Conservation (phyloP, 2,329 filamentous ascomycete genomes). For the Pyrenophora tritici-repentis region DNA sequence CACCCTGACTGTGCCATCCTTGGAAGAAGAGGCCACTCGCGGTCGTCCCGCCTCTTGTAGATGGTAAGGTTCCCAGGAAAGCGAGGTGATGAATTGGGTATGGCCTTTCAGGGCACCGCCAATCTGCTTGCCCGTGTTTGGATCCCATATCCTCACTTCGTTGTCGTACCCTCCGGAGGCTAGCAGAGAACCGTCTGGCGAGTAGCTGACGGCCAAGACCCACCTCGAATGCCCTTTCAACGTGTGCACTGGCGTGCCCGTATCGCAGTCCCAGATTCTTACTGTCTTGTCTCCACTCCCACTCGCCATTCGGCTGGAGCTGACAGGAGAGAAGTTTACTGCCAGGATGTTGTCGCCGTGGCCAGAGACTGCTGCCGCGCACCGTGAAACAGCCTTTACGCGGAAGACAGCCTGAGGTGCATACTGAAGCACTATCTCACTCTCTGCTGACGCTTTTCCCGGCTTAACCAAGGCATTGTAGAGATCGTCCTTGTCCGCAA, state of each 20-base stretch:
- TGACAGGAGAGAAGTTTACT: constrained; percentile 81
- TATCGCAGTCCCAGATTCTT: constrained; percentile 92
- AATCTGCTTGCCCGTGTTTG: constrained; percentile 74
- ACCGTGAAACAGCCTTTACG: constrained; percentile 88
- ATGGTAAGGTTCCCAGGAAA: constrained; percentile 95
- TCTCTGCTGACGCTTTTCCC: constrained; percentile 60
- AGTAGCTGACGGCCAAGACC: constrained; percentile 88
- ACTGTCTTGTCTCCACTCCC: constrained; percentile 91
- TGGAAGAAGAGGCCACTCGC: constrained; percentile 82
- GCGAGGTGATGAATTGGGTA: constrained; percentile 82
- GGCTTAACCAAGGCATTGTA: constrained; percentile 48
- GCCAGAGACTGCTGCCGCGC: constrained; percentile 84
- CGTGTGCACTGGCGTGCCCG: constrained; percentile 84
- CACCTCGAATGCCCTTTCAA: constrained; percentile 86
- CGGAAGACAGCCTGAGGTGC: constrained; percentile 90
- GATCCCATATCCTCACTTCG: constrained; percentile 86
- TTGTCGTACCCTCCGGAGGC: constrained; percentile 95
- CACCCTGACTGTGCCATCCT: constrained; percentile 84
- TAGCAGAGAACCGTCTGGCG: constrained; percentile 77
- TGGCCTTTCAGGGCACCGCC: constrained; percentile 81
- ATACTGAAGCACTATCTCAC: constrained; percentile 66
- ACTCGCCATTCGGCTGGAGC: constrained; percentile 78
- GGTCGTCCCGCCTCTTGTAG: constrained; percentile 74
- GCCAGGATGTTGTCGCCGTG: constrained; percentile 91
- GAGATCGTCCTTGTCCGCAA: constrained; percentile 53